Evolutionary conservation across 2,329 filamentous ascomycete species (phyloP).

Genomic region (Trichoderma harzianum): DNA sequence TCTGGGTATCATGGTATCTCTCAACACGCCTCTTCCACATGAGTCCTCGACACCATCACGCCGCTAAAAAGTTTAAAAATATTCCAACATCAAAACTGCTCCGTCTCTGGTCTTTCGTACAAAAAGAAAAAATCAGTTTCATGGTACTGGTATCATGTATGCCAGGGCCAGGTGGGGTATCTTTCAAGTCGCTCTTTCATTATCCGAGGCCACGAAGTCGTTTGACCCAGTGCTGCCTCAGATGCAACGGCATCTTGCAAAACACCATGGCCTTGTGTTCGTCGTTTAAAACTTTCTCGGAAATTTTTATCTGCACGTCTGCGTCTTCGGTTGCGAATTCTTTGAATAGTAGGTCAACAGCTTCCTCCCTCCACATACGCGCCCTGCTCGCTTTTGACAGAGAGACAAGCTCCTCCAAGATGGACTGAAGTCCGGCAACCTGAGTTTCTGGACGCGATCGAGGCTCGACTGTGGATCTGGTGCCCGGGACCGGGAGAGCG

Average conservation of each 20-base stretch:
- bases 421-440: not conserved
- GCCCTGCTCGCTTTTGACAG: constrained; percentile 38
- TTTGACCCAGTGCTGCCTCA: constrained; percentile 56
- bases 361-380: constrained; percentile 54
- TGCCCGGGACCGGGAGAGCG: constrained; percentile 13
- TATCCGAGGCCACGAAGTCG: constrained; percentile 46
- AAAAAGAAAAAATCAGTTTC: not conserved
- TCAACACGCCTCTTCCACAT: constrained; percentile 15
- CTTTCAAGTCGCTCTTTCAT: not conserved
- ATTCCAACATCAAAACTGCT: constrained; percentile 5
- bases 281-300: constrained; percentile 56
- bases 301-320: constrained; percentile 58
- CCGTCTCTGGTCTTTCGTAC: not conserved
- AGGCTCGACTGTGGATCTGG: not conserved
- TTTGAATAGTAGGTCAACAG: constrained; percentile 56
- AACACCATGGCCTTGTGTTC: constrained; percentile 60
- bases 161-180: not conserved
- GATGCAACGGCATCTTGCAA: constrained; percentile 54
- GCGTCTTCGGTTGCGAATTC: constrained; percentile 56
- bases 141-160: not conserved
- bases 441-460: constrained; percentile 9
- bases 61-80: not conserved
- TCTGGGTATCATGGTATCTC: constrained; percentile 25
- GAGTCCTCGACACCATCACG: constrained; percentile 18
- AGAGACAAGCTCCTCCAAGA: constrained; percentile 41